Percentiles rank a stretch among this genome's conserved stretches.
Evolutionary conservation across 2,329 filamentous ascomycete genomes (phyloP).

Genomic region (Beauveria sp.): DNA sequence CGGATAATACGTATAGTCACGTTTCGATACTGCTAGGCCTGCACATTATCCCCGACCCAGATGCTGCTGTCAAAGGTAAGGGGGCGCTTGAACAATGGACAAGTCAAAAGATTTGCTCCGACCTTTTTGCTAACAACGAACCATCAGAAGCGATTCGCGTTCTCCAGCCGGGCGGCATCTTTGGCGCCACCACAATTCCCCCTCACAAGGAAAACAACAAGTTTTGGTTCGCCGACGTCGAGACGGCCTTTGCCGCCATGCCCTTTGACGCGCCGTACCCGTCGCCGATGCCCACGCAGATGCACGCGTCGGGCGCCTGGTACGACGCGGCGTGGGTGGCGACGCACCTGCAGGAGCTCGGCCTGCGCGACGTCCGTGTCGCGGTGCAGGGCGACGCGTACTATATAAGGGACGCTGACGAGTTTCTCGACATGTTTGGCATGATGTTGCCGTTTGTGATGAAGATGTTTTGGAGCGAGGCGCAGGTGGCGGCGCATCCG

Average conservation of each 20-base stretch:
- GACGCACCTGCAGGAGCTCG: constrained; percentile 25
- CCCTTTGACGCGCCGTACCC: constrained; percentile 32
- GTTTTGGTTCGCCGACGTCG: constrained; percentile 31
- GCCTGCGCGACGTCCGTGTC: constrained; percentile 32
- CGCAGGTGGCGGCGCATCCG: constrained; percentile 29
- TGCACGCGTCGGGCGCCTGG: constrained; percentile 32
- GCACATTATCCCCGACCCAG: constrained; percentile 36
- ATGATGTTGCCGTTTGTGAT: constrained; percentile 33
- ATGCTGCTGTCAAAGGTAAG: constrained; percentile 23
- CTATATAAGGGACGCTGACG: constrained; percentile 24
- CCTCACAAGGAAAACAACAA: constrained; percentile 22
- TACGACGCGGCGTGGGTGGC: constrained; percentile 31
- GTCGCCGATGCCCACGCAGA: constrained; percentile 27
- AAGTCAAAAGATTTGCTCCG: too few relatives aligned
- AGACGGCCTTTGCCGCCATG: constrained; percentile 31
- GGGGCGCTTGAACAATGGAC: background rate
- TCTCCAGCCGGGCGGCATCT: constrained; percentile 30
- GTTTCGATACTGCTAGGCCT: constrained; percentile 39
- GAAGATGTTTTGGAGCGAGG: constrained; percentile 32
- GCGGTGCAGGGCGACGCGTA: constrained; percentile 21
- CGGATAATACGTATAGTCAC: constrained; percentile 33
- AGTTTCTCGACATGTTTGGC: constrained; percentile 27
- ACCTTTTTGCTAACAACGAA: background rate
- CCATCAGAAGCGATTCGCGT: constrained; percentile 28
- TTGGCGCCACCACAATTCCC: constrained; percentile 31